Percentiles rank a stretch among this genome's conserved stretches.
phyloP scores from a whole-genome alignment of 2,329 filamentous ascomycete genomes.

The Teratosphaeriaceae sp. region DNA sequence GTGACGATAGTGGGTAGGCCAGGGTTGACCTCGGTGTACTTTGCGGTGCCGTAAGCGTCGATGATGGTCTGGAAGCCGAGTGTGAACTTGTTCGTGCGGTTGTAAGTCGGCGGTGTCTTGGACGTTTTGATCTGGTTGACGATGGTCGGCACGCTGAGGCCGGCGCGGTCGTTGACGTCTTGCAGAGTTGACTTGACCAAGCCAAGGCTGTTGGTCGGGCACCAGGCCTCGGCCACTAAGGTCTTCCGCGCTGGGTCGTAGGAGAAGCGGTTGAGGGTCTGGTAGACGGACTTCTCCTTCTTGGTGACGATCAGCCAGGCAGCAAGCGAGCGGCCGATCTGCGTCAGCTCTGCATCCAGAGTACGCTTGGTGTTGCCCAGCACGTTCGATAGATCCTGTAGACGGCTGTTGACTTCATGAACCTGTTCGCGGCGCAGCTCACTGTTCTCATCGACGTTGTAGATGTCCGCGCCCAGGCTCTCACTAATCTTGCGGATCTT shows the following conservation, averaged over 20 bases:
- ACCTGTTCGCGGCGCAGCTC: constrained; percentile 93
- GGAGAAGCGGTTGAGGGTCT: constrained; percentile 91
- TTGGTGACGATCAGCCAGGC: constrained; percentile 97
- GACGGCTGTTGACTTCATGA: constrained; percentile 89
- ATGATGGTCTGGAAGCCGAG: constrained; percentile 98
- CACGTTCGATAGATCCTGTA: constrained; percentile 87
- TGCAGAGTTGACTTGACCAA: constrained; percentile 89
- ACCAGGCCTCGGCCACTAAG: constrained; percentile 96
- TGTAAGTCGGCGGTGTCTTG: constrained; percentile 94
- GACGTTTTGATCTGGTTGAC: constrained; percentile 97
- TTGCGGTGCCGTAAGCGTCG: constrained; percentile 95
- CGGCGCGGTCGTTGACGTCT: constrained; percentile 93
- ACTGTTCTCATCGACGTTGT: constrained; percentile 95
- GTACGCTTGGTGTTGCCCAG: constrained; percentile 92
- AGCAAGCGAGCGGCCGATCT: constrained; percentile 85
- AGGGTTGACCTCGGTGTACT: constrained; percentile 95
- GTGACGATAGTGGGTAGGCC: constrained; percentile 92
- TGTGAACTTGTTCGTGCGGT: constrained; percentile 98
- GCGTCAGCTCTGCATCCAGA: constrained; percentile 83
- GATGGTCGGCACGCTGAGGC: constrained; percentile 94
- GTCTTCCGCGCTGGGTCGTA: constrained; percentile 95
- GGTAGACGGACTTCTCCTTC: constrained; percentile 97
- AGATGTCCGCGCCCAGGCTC: constrained; percentile 90
- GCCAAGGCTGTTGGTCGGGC: constrained; percentile 81
- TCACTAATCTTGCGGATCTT: constrained; percentile 99